Evolutionary conservation across 129 eudicot genomes (phyloP).

Genomic region (Saussurea involucrata): DNA sequence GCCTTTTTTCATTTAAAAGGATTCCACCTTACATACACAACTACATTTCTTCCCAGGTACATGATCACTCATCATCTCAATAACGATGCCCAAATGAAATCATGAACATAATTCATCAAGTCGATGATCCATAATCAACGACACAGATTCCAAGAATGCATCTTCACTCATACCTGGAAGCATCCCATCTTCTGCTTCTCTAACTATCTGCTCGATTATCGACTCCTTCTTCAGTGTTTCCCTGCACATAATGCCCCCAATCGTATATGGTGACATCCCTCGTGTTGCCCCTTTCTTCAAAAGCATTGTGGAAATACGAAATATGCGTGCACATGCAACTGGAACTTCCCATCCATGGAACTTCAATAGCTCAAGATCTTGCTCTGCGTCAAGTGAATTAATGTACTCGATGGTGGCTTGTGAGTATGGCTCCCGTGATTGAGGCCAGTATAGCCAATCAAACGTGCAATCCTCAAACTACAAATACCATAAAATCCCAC

Average conservation of each 20-base stretch:
- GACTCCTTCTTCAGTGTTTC: conserved; percentile 60
- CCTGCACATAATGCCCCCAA: conserved; percentile 76
- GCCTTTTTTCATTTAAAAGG: too few species aligned
- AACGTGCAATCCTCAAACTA: conserved; percentile 85
- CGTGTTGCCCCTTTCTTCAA: conserved; percentile 69
- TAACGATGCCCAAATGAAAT: background rate
- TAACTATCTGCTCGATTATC: conserved; percentile 51
- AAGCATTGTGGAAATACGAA: conserved; percentile 67
- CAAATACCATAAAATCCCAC: background rate
- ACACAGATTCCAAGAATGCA: conserved; percentile 47
- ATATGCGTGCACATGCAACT: conserved; percentile 39
- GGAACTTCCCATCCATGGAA: conserved; percentile 67
- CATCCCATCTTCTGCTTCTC: conserved; percentile 49
- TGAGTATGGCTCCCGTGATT: conserved; percentile 50
- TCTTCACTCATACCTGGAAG: conserved; percentile 60
- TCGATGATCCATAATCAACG: conserved; percentile 52
- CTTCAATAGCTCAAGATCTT: conserved; percentile 60
- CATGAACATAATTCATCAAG: conserved; percentile 30
- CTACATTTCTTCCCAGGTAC: background rate
- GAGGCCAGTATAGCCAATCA: conserved; percentile 92
- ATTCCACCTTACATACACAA: too few species aligned
- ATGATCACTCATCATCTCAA: background rate
- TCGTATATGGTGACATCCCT: conserved; percentile 60
- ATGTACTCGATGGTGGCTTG: conserved; percentile 49
- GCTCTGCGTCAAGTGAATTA: conserved; percentile 56